Evolutionary conservation across 2,329 filamentous ascomycete genomes (phyloP).

Genomic region (Fusarium incarnatum): DNA sequence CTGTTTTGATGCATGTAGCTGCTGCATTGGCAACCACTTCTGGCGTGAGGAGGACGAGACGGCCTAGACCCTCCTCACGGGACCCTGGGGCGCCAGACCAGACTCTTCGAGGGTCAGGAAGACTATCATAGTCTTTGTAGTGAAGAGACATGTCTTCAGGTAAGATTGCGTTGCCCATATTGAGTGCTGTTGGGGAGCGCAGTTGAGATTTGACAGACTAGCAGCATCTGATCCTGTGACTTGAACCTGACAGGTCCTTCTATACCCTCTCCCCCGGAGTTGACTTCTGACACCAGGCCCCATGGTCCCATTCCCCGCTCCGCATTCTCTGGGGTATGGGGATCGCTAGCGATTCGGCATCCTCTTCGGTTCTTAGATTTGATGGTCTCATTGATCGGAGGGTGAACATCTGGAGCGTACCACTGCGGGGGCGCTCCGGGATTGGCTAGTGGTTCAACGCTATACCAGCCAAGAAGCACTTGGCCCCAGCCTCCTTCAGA

Average conservation of each 20-base stretch:
- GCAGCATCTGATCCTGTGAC: not conserved
- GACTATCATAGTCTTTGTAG: not conserved
- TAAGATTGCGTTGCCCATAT: not conserved
- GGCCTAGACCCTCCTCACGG: not conserved
- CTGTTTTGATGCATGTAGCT: constrained; percentile 6
- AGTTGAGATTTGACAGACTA: not conserved
- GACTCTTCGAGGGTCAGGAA: not conserved
- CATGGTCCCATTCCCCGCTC: not conserved
- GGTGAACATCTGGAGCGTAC: not conserved
- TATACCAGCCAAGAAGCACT: not conserved
- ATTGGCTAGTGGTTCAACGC: not conserved
- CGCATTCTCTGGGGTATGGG: not conserved
- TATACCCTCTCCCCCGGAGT: not conserved
- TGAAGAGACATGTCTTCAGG: not conserved
- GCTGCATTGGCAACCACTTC: constrained; percentile 4
- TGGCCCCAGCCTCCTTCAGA: not conserved
- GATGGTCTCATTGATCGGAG: rapidly evolving
- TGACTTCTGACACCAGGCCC: not conserved
- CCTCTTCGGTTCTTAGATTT: not conserved
- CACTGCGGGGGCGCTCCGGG: not conserved
- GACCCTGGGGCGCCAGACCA: constrained; percentile 2
- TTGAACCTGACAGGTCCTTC: not conserved
- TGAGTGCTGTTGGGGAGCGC: too few relatives aligned
- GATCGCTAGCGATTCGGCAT: not conserved
- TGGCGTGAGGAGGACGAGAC: constrained; percentile 2